Conservation (phyloP, 768 basidiomycete species). For the Boletus huronensis region DNA sequence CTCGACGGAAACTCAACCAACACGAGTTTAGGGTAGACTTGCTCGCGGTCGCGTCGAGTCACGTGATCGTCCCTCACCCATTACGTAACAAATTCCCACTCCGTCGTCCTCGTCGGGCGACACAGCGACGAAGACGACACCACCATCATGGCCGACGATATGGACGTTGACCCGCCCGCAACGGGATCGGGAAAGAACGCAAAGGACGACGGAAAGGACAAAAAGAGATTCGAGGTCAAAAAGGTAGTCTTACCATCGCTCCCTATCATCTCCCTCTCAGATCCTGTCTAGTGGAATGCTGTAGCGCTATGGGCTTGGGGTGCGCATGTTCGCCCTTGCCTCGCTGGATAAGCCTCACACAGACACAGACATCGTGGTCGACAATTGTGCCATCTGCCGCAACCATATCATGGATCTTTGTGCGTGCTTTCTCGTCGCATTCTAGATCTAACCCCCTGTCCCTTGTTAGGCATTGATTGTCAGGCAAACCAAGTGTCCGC, state of each 20-base stretch:
- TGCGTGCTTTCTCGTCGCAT: conserved; percentile 38
- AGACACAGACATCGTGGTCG: conserved; percentile 87
- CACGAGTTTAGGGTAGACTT: conserved; percentile 37
- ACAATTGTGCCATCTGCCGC: conserved; percentile 99
- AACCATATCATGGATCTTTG: conserved; percentile 99
- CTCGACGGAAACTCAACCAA: conserved; percentile 32
- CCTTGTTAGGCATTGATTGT: conserved; percentile 87
- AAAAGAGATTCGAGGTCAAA: conserved; percentile 96
- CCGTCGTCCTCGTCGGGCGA: neutral
- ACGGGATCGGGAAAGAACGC: conserved; percentile 40
- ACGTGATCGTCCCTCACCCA: conserved; percentile 28
- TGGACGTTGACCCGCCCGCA: conserved; percentile 62
- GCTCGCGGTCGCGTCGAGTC: conserved; percentile 37
- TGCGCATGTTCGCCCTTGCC: conserved; percentile 32
- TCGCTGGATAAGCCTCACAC: conserved; percentile 10
- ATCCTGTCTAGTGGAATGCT: conserved; percentile 83
- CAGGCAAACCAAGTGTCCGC: conserved; percentile 99
- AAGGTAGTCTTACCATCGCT: conserved; percentile 57
- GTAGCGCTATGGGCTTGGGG: conserved; percentile 99
- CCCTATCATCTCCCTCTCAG: neutral
- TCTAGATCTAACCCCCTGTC: conserved; percentile 4
- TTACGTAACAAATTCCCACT: conserved; percentile 16
- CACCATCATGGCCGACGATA: conserved; percentile 52
- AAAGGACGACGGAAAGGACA: conserved; percentile 60
- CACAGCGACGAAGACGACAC: neutral